Base-by-base conservation (phyloP, 345 rosid genomes). In the Citrus inodora region DNA sequence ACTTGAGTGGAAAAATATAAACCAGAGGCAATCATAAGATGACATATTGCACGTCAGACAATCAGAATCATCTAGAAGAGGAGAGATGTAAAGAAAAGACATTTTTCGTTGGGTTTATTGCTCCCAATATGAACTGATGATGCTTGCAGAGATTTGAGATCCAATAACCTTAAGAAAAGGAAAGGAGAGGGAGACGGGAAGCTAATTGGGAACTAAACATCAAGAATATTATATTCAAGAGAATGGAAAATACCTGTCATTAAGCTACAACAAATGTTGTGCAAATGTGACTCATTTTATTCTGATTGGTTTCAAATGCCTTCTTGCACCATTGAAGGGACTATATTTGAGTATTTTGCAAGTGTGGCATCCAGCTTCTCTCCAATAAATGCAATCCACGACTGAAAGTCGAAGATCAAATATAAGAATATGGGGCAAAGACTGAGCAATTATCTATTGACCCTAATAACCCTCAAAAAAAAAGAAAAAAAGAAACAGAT, bases 301-400 rank as follows among this genome's bases (percentile, higher is more conserved):
- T 1, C 9, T 59, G 59, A 60, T 65, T 63, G 40, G 74, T 65
- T 74, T 79, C 81, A 74, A 70, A 78, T 58, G 75, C 81, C 76
- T 58, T 88, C 85, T 73, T 84, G 85, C 71, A 65, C 79, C 64
- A 82, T 79, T 65, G 51, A 62, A 74, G 84, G 27, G 70, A 59
- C 79, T 71, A 53, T 70, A 71, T 67, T 70, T 35, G 80, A 74
- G 77, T 73, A 82, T 76, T 90, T 93, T 59, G 88, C 85, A 21
- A 92, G 82, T 22, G 95, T 86, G 2, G 92, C 93, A 76, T 91
- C 97, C 78, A 92, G 87, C 87, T 93, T 93, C 86, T 96, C 95
- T 72, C 95, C 97, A 68, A 92, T 78, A 42, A 87, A 84, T 80
- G 96, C 83, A 80, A 95, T 88, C 99, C 99, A 93, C 0, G 94